Evolutionary conservation across 352 stramenopile species (phyloP), one percentile per base, ranked within the genome.

Genomic region (Phytophthora citricola): DNA sequence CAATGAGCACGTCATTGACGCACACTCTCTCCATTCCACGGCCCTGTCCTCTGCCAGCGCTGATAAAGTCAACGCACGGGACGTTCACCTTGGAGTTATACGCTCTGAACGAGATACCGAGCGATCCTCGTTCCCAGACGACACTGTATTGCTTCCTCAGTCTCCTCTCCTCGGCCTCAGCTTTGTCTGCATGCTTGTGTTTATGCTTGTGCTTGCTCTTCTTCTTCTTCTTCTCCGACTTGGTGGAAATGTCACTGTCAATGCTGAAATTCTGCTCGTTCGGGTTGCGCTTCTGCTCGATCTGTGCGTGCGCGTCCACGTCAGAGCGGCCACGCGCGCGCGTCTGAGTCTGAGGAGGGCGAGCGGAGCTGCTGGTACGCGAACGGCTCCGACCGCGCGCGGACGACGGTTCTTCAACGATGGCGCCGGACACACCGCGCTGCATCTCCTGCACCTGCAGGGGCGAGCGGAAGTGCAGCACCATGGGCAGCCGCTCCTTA

Each of bases 1-100:
- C 79, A 62, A 93, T 88, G 11, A 93, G 76, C 58, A 93, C 85
- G 66, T 93, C 85, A 68, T 92, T 93, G 20, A 93, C 59, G 63
- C 85, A 93, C 9, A 93, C 78, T 38, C 73, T 64, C 22, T 91
- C 83, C 85, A 93, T 93, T 22, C 78, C 78, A 36, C 83, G 83
- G n/a, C 83, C 83, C 32, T 82, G 56, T 40, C 83, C 83, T n/a
- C 81, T 73, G 5, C 43, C 58, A 2, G 66, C 40, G 44, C 70
- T 78, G 56, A 93, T 93, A 50, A 87, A 88, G 57, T 92, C 83
- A 5, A 91, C 85, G 17, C 76, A 87, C 11, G 85, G 85, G 38
- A 93, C 79, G 41, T 93, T 89, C 47, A 92, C 81, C 54, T 78
- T 81, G 29, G 68, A 55, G 38, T 75, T 87, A 66, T 91, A 92